phyloP scores from a whole-genome alignment of 1,284 basidiomycete species.

The Ustilago esculenta region DNA sequence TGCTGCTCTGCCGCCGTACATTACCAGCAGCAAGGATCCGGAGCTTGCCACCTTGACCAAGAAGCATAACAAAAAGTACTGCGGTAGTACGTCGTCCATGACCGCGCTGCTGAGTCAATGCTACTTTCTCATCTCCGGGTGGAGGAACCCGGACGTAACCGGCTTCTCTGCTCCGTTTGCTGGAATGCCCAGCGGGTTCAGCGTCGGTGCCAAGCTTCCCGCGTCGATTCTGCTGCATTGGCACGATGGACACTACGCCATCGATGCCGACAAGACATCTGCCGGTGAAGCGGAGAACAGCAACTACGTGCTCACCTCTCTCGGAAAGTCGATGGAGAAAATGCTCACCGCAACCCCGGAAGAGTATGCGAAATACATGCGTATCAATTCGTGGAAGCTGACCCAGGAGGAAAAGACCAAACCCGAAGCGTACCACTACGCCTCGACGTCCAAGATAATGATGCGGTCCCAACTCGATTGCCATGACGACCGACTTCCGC shows the following conservation, averaged over 20 bases:
- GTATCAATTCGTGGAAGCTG: slow-evolving; percentile 65
- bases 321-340: slow-evolving; percentile 90
- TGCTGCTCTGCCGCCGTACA: slow-evolving; percentile 79
- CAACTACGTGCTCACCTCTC: slow-evolving; percentile 61
- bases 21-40: slow-evolving; percentile 81
- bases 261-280: slow-evolving; percentile 76
- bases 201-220: slow-evolving; percentile 83
- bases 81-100: slow-evolving; percentile 91
- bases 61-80: slow-evolving; percentile 74
- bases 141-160: slow-evolving; percentile 60
- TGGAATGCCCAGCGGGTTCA: slow-evolving; percentile 76
- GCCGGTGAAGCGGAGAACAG: slow-evolving; percentile 55
- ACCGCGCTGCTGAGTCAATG: slow-evolving; percentile 85
- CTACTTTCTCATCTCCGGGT: slow-evolving; percentile 74
- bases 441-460: slow-evolving; percentile 78
- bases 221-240: slow-evolving; percentile 75
- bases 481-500: slow-evolving; percentile 80
- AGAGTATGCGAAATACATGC: slow-evolving; percentile 76
- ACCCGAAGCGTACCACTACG: slow-evolving; percentile 63
- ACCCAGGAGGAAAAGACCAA: slow-evolving; percentile 68
- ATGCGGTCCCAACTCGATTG: slow-evolving; percentile 97
- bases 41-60: slow-evolving; percentile 77
- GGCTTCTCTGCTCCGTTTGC: slow-evolving; percentile 70
- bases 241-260: slow-evolving; percentile 73
- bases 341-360: slow-evolving; percentile 78